These are phyloP conservation scores for Solanum acaule DNA, from an alignment of 257 asterid species.

Conservation along the genomic window DNA sequence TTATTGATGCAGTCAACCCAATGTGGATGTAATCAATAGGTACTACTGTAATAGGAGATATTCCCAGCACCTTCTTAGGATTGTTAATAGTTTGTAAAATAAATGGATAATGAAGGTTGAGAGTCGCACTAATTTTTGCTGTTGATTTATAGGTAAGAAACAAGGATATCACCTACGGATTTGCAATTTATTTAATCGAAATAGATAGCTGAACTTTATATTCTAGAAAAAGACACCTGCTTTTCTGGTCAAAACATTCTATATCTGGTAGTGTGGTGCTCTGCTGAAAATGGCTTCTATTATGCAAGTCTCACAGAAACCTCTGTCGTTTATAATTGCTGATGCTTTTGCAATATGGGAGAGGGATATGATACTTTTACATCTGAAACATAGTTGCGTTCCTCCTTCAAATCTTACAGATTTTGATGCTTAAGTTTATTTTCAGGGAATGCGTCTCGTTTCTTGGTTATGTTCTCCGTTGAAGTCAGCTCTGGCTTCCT, in stretches of 20 bases:
- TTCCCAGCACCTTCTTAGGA: not conserved
- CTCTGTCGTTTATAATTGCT: not conserved
- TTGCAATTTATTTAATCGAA: not conserved
- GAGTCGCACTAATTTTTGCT: not conserved
- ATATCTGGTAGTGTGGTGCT: not conserved
- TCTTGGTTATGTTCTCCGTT: constrained; percentile 53
- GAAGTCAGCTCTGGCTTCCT: constrained; percentile 71
- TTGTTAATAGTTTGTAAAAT: not conserved
- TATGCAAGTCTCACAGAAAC: not conserved
- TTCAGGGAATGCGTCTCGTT: constrained; percentile 57
- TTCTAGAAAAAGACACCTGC: not conserved
- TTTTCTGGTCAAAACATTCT: not conserved
- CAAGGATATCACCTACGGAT: not conserved
- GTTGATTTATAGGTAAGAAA: not conserved
- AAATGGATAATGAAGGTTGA: not conserved
- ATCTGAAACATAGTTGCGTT: not conserved
- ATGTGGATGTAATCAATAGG: not conserved
- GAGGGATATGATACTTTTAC: not conserved
- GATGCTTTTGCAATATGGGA: not conserved
- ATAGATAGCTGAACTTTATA: not conserved
- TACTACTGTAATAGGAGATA: not conserved
- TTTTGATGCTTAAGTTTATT: not conserved
- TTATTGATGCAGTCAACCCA: not conserved
- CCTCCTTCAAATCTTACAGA: not conserved
- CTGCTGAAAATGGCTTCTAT: not conserved